Conservation (phyloP, 2,329 filamentous ascomycete genomes). For the Rugonectria rugulosa region DNA sequence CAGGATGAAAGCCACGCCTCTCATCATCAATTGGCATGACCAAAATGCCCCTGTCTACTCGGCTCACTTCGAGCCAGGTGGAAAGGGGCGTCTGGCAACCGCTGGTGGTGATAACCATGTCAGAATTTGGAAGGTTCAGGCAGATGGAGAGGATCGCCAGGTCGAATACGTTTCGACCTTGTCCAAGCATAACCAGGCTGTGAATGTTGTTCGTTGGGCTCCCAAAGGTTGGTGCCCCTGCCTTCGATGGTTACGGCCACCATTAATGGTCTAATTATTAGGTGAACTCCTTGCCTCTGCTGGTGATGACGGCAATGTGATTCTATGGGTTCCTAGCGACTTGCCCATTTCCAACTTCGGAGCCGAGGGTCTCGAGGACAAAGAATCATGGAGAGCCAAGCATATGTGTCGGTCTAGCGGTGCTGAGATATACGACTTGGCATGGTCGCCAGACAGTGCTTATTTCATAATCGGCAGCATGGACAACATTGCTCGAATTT, state of each 20-base stretch:
- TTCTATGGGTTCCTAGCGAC: conserved; percentile 94
- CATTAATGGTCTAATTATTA: conserved; percentile 47
- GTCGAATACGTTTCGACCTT: conserved; percentile 93
- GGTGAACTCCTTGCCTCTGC: conserved; percentile 94
- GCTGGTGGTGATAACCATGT: conserved; percentile 97
- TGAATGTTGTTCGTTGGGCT: conserved; percentile 97
- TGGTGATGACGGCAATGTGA: conserved; percentile 95
- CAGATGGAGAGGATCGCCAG: conserved; percentile 83
- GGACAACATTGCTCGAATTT: conserved; percentile 98
- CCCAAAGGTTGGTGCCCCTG: conserved; percentile 74
- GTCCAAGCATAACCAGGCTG: conserved; percentile 92
- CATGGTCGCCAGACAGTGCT: conserved; percentile 96
- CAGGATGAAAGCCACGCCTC: conserved; percentile 92
- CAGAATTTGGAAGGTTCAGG: conserved; percentile 90
- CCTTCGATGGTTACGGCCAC: not conserved
- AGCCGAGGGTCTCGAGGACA: conserved; percentile 87
- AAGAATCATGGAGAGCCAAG: conserved; percentile 95
- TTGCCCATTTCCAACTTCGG: conserved; percentile 74
- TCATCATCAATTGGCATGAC: conserved; percentile 99
- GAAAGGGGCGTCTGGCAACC: conserved; percentile 90
- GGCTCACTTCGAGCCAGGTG: conserved; percentile 92
- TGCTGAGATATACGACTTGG: conserved; percentile 96
- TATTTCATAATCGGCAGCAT: conserved; percentile 99
- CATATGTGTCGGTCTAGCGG: conserved; percentile 97
- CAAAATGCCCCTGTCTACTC: conserved; percentile 97